A percentile compares a stretch with the other conserved stretches of the same genome.
These are phyloP conservation scores for Coniochaeta hoffmannii DNA, from an alignment of 2,329 filamentous ascomycete species.

Conservation along the genomic window DNA sequence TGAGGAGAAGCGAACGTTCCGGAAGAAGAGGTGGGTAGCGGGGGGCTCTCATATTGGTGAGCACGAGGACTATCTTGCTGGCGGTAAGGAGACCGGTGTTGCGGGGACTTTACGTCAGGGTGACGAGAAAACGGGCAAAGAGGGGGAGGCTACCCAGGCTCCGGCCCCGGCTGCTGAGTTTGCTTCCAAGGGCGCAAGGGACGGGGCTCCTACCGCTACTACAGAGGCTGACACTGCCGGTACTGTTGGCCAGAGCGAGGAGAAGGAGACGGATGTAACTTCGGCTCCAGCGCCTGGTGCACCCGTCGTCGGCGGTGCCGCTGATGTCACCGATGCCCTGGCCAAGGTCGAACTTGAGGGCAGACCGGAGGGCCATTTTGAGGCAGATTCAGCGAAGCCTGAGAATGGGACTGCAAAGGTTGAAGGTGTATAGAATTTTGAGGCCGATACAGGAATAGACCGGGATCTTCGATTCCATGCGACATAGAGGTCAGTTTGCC, in stretches of 20 bases:
- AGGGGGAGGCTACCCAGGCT: not conserved
- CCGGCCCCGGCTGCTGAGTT: not conserved
- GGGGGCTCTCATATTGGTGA: constrained; percentile 80
- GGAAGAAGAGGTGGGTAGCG: constrained; percentile 65
- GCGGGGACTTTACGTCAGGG: not conserved
- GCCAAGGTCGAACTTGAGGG: not conserved
- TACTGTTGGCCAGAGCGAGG: not conserved
- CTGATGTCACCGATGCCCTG: not conserved
- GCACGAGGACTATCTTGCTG: constrained; percentile 78
- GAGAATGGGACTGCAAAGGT: not conserved
- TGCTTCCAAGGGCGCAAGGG: not conserved
- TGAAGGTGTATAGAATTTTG: not conserved
- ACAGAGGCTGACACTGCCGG: not conserved
- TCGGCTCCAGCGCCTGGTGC: not conserved
- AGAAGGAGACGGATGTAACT: too few species aligned
- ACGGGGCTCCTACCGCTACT: not conserved
- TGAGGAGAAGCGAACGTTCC: constrained; percentile 54
- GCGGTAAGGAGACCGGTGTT: constrained; percentile 31
- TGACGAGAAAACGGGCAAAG: not conserved
- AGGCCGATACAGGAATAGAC: not conserved
- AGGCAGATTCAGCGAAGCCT: not conserved
- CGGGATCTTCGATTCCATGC: not conserved
- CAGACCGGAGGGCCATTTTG: not conserved
- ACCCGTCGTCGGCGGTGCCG: not conserved
- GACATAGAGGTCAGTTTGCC: not conserved